Percentiles rank a stretch among this genome's conserved stretches.
phyloP scores from a whole-genome alignment of 164 flowering plant genomes.

The Nymphaea colorata region DNA sequence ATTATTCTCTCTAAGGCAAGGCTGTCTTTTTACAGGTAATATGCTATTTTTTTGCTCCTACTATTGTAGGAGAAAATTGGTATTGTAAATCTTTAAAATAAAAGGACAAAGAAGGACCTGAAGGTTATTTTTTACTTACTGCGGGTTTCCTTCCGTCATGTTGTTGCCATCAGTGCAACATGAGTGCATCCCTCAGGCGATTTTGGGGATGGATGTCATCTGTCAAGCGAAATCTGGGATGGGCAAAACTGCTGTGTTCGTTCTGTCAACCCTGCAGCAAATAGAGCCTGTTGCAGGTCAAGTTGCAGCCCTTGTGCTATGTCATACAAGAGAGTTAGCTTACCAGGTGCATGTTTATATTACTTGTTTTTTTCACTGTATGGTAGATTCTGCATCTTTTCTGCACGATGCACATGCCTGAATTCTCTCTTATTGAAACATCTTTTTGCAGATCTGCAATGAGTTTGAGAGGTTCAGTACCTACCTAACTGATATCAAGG shows the following conservation, averaged over 20 bases:
- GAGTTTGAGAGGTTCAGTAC: constrained; percentile 96
- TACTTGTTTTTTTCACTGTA: neutral
- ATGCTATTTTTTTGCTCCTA: constrained; percentile 26
- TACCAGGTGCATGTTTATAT: constrained; percentile 52
- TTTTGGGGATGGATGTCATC: constrained; percentile 96
- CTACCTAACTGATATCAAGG: constrained; percentile 73
- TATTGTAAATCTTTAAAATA: constrained; percentile 47
- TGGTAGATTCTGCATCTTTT: too few relatives aligned
- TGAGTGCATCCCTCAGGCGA: constrained; percentile 98
- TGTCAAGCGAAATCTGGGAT: constrained; percentile 99
- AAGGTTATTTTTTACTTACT: constrained; percentile 46
- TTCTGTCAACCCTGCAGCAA: constrained; percentile 86
- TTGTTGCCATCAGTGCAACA: constrained; percentile 96
- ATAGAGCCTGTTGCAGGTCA: constrained; percentile 91
- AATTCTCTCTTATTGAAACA: too few relatives aligned
- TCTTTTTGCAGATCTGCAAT: constrained; percentile 64
- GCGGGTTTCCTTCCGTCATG: constrained; percentile 40
- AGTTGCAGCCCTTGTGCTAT: constrained; percentile 92
- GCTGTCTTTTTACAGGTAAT: constrained; percentile 43
- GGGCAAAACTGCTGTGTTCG: constrained; percentile 99
- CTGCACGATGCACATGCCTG: too few relatives aligned
- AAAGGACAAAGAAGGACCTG: constrained; percentile 25
- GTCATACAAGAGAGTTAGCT: constrained; percentile 95
- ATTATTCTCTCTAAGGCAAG: too few relatives aligned
- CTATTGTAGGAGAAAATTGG: constrained; percentile 27